Evolutionary conservation across 2,329 filamentous ascomycete species (phyloP), one percentile per base, ranked within the genome.

Genomic region (Trichothecium sympodiale): DNA sequence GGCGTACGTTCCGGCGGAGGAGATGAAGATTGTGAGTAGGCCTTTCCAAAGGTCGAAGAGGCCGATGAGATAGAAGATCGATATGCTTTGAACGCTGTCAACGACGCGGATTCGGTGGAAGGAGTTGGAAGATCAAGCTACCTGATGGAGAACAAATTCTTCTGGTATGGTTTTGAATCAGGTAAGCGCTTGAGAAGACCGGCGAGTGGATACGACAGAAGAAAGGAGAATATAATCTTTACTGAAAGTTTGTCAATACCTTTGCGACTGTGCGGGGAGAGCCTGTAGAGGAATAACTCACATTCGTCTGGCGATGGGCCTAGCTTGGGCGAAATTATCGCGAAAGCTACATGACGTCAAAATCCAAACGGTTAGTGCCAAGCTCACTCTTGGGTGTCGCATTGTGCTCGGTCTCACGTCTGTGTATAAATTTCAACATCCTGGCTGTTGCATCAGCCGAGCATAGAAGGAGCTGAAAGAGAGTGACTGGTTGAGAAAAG

Each of bases 31-130:
- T 3, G 88, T 94, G 28, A 74, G 71, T 12, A 93, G 61, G 38
- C 91, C 93, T 57, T 63, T 67, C 88, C 89, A 96, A 33, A 98
- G 71, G 52, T 94, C 83, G 59, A 94, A 98, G 4, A 98, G 72
- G 20, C 91, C 91, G 38, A 98, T 71, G 7, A 98, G 71, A 57
- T 94, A 96, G 65, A 98, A 96, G 17, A 91, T 55, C 4, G 83
- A 83, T 13, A 86, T 76, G 18, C 80, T 86, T 43, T 13, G 31
- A 16, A 4, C 12, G 27, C 5, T 16, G 18, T 40, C 31, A 38
- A 34, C 16, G 20, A 34, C 27, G 33, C 16, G 23, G 15, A 16
- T 17, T 8, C 8, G 17, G 5, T 28, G 17, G 20, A 17, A 9
- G 16, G 5, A 13, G 4, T 29, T 18, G 5, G 14, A 25, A 25